These are phyloP conservation scores for Rhodotorula sp. DNA, from an alignment of 1,284 basidiomycete genomes.

Conservation along the genomic window DNA sequence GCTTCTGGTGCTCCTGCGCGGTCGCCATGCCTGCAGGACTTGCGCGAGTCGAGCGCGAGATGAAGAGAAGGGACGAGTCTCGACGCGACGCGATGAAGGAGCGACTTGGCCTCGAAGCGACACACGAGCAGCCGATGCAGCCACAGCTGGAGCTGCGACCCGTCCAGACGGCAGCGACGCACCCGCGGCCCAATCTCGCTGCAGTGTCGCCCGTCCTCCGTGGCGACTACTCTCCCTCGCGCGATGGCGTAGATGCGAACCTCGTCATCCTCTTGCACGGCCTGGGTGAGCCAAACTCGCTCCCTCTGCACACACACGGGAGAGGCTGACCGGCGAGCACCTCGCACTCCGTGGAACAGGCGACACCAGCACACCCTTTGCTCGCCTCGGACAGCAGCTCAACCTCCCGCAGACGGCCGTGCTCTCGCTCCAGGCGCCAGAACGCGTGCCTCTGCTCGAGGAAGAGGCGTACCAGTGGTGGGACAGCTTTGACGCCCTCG, in stretches of 20 bases:
- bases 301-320: not conserved
- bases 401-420: constrained; percentile 52
- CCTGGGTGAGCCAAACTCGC: constrained; percentile 36
- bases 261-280: constrained; percentile 51
- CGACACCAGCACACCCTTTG: constrained; percentile 49
- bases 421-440: constrained; percentile 48
- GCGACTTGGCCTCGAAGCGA: not conserved
- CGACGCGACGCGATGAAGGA: not conserved
- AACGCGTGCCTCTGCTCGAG: constrained; percentile 50
- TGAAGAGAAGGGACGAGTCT: not conserved
- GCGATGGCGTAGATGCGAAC: constrained; percentile 48
- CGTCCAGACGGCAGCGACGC: not conserved
- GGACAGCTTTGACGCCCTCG: constrained; percentile 49
- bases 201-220: not conserved
- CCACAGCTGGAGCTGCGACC: constrained; percentile 11
- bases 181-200: constrained; percentile 3
- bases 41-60: not conserved
- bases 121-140: not conserved
- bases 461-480: constrained; percentile 51
- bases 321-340: not conserved
- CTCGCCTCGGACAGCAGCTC: constrained; percentile 45
- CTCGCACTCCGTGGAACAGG: constrained; percentile 34
- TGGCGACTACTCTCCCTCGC: constrained; percentile 41
- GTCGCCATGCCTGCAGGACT: not conserved
- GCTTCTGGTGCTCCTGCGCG: constrained; percentile 20